Evolutionary conservation across 78 protist species (phyloP).

Genomic region (Dictyostelium purpureum): DNA sequence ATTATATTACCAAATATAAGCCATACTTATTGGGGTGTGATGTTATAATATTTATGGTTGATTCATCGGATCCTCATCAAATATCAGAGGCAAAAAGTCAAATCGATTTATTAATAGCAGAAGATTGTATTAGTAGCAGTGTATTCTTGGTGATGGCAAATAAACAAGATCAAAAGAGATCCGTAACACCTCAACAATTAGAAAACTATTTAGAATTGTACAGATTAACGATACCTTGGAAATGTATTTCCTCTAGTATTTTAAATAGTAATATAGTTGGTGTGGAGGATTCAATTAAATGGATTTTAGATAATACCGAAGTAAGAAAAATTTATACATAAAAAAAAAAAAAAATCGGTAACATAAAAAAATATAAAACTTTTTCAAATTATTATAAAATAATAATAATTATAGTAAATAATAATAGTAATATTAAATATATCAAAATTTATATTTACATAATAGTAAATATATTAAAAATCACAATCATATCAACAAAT

Average conservation of each 20-base stretch:
- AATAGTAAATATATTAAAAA: no score
- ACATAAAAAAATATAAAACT: no score
- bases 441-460: no score
- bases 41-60: conserved; percentile 60
- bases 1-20: conserved; percentile 40
- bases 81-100: conserved; percentile 59
- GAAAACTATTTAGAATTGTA: conserved; percentile 52
- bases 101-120: conserved; percentile 30
- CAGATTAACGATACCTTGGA: conserved; percentile 55
- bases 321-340: conserved; percentile 8
- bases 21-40: conserved; percentile 51
- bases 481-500: no score
- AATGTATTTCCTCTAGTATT: conserved; percentile 22
- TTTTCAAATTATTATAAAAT: no score
- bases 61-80: conserved; percentile 44
- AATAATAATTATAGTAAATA: no score
- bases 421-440: no score
- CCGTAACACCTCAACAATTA: not conserved
- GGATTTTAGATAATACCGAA: conserved; percentile 57
- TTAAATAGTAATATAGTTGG: not conserved
- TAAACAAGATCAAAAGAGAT: conserved; percentile 50
- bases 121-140: conserved; percentile 40
- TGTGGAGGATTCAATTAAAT: conserved; percentile 5
- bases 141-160: conserved; percentile 63
- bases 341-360: not conserved